Evolutionary conservation across 169 alveolate species (phyloP).

Genomic region (Cryptosporidium andersoni): DNA sequence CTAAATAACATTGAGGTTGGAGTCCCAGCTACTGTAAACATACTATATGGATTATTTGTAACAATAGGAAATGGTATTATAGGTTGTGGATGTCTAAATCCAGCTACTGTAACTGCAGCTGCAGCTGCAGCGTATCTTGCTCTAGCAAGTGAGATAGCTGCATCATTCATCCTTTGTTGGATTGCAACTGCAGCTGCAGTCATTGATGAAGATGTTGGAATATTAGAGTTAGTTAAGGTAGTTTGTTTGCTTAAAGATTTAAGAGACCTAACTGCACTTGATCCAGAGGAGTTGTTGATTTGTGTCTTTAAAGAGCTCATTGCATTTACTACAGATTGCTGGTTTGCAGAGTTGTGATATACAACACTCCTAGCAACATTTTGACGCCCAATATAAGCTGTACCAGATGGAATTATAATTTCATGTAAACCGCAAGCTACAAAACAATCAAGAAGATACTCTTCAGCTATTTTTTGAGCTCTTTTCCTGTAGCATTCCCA

Average conservation of each 20-base stretch:
- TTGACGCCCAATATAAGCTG: constrained; percentile 70
- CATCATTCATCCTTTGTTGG: constrained; percentile 69
- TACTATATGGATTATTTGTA: constrained; percentile 34
- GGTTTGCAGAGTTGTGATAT: constrained; percentile 5
- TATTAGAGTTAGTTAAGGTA: constrained; percentile 18
- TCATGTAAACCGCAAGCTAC: constrained; percentile 42
- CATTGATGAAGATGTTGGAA: constrained; percentile 57
- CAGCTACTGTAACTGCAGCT: constrained; percentile 55
- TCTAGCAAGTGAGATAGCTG: constrained; percentile 60
- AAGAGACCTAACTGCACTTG: no score
- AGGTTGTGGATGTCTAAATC: constrained; percentile 67
- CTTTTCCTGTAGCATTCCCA: constrained; percentile 66
- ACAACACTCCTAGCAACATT: constrained; percentile 64
- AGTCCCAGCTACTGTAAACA: constrained; percentile 15
- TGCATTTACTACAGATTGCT: background rate
- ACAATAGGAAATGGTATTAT: constrained; percentile 46
- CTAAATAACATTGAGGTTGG: constrained; percentile 58
- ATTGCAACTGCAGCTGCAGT: constrained; percentile 64
- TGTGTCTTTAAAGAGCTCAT: background rate
- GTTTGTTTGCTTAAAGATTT: background rate
- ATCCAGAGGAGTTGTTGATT: no score
- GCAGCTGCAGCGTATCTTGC: constrained; percentile 72
- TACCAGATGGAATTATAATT: constrained; percentile 64
- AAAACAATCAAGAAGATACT: constrained; percentile 42
- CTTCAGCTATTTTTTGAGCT: constrained; percentile 63